Evolutionary conservation across 768 basidiomycete genomes (phyloP).

Genomic region (Lentinula sp.): DNA sequence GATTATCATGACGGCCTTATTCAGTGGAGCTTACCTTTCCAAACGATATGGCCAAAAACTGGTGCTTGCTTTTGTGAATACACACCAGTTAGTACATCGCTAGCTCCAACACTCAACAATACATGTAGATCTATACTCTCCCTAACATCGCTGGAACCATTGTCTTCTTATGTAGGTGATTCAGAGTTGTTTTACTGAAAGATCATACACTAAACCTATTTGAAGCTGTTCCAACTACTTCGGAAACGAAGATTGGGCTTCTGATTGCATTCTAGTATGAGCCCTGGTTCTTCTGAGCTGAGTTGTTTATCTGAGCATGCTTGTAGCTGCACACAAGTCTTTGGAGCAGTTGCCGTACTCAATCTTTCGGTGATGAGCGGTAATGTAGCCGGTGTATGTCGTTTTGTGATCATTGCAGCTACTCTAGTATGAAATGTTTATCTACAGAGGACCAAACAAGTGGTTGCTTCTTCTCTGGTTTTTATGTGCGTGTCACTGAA

Average conservation of each 20-base stretch:
- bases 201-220: background rate
- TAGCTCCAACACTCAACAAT: background rate
- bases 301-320: background rate
- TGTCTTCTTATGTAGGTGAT: slow-evolving; percentile 32
- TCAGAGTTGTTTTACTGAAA: background rate
- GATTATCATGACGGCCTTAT: slow-evolving; percentile 37
- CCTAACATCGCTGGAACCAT: slow-evolving; percentile 46
- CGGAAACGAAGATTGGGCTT: slow-evolving; percentile 37
- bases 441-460: slow-evolving; percentile 41
- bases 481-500: slow-evolving; percentile 27
- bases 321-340: slow-evolving; percentile 36
- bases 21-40: slow-evolving; percentile 35
- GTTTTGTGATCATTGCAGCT: background rate
- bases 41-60: slow-evolving; percentile 38
- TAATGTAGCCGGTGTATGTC: slow-evolving; percentile 36
- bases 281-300: background rate
- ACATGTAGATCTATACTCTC: slow-evolving; percentile 33
- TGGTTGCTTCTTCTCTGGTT: slow-evolving; percentile 39
- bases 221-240: slow-evolving; percentile 30
- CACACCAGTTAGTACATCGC: background rate
- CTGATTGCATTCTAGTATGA: slow-evolving; percentile 44
- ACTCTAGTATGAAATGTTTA: background rate
- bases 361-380: slow-evolving; percentile 42
- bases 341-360: slow-evolving; percentile 39
- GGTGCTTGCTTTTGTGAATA: slow-evolving; percentile 34